Base-by-base conservation (phyloP, 176 grass and related monocot species). In the Canna indica region DNA sequence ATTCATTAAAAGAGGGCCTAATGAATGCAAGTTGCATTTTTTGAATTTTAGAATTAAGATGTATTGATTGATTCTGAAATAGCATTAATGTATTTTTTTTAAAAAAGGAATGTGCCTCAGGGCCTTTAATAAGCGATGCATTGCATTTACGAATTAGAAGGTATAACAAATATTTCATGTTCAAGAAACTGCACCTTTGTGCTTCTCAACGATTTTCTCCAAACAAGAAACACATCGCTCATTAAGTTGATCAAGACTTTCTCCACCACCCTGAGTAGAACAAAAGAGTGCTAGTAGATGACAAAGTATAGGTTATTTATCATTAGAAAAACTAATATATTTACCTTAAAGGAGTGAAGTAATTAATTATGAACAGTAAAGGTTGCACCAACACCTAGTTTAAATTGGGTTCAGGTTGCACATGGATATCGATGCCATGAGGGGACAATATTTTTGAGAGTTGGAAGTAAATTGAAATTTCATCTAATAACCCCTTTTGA, bases 221-320 rank as follows among this genome's bases (percentile, higher is more conserved):
- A 99, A 47, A 67, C 71, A 93, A 0, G 94, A 85, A 71, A 93
- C 73, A 71, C 94, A 93, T 42, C 94, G 77, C 67, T 88, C 67
- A 20, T 83, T 83, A 29, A 99, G 57, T 77, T 93, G 75, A 87
- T 90, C 73, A 54, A 93, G 75, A 82, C 94, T 90, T 78, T 90
- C 94, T 71, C 94, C 94, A 76, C 86, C 94, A 86, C 94, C 94
- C 94, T 90, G 63, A 73, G 75, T 25, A 54, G 39, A 64, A 28
- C 14, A 76, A 29, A 30, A 18, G 35, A 78, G 36, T 26, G 3
- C 22, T 13, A 75, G 27, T 3, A 52, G 26, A 34, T 33, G 60
- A 75, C 18, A n/a, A 65, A 66, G 7, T 1, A 33, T 6, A 17
- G 25, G 20, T 50, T 58, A 2, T 58, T 8, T 26, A 25, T 58